Percentiles rank a stretch among this genome's conserved stretches.
Evolutionary conservation across 371 early-diverging fungal species (phyloP).

Genomic region (Mortierella sp.): DNA sequence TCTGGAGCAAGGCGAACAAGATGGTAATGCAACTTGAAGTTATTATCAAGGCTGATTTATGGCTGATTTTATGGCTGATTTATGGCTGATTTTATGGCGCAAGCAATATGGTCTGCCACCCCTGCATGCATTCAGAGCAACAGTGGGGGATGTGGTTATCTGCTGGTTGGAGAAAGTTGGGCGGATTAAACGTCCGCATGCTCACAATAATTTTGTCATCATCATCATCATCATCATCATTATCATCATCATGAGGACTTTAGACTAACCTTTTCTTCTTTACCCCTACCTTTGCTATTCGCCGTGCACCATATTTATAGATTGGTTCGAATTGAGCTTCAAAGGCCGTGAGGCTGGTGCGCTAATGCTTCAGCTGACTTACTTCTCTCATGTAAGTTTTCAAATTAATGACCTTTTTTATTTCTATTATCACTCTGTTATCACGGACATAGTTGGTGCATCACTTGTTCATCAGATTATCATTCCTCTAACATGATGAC

Average conservation of each 20-base stretch:
- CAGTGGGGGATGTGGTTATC: too few relatives aligned
- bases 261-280: neutral
- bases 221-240: too few relatives aligned
- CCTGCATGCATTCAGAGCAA: too few relatives aligned
- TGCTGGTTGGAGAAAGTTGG: too few relatives aligned
- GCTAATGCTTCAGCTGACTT: conserved; percentile 70
- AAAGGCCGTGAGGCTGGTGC: conserved; percentile 68
- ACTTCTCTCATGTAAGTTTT: conserved; percentile 66
- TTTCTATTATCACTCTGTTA: neutral
- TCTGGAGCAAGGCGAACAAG: conserved; percentile 73
- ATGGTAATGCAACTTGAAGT: conserved; percentile 60
- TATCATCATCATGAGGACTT: neutral
- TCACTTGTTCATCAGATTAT: neutral
- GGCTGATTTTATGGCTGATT: too few relatives aligned
- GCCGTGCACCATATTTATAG: conserved; percentile 43
- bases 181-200: neutral
- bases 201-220: neutral
- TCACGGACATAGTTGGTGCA: neutral
- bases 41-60: neutral
- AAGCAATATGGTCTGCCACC: too few relatives aligned
- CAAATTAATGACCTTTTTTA: neutral
- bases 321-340: conserved; percentile 67
- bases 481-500: neutral
- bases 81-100: too few relatives aligned
- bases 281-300: neutral